Evolutionary conservation across 1,284 basidiomycete genomes (phyloP), one percentile per base, ranked within the genome.

Genomic region (Xerocomus nothofagi): DNA sequence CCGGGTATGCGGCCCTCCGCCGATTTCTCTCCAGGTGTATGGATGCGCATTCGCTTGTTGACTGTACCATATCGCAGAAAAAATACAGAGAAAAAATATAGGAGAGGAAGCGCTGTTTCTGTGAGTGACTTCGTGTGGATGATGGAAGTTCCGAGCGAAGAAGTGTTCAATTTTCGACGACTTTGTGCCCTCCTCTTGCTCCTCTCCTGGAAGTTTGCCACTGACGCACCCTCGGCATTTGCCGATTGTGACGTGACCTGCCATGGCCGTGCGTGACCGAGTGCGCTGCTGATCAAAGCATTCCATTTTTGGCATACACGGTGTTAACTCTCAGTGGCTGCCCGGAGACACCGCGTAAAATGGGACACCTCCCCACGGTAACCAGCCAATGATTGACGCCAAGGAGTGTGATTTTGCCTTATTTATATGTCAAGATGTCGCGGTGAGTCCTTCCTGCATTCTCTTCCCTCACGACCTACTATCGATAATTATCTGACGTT

Each of bases 71-170:
- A 42, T 15, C 23, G 41, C 20, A 39, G 47, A 39, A 50, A 52
- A 51, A 45, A 37, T n/a, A 14, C 10, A 15, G 18, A 27, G 27
- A 42, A 56, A 44, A 59, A 56, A 57, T 39, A 37, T 17, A 26
- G 4, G 20, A 6, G 34, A 14, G 33, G 21, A 23, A 32, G 23
- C 3, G 17, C 9, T 17, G 36, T 17, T 45, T 53, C 49, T 4
- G 44, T 30, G 53, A 30, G 55, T 38, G 42, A 51, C 38, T 63
- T 48, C 31, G 48, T 34, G 48, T 36, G 11, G 56, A 46, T 69
- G 67, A 33, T 66, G 63, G 60, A 69, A 53, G 63, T 69, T 68
- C 66, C 67, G 46, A 49, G 67, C 54, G 40, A 66, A 68, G 66
- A 57, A 55, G 56, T 53, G 60, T 58, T 47, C 29, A 17, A 39